Base-by-base conservation (phyloP, 1,284 basidiomycete genomes). In the Bjerkandera adusta region DNA sequence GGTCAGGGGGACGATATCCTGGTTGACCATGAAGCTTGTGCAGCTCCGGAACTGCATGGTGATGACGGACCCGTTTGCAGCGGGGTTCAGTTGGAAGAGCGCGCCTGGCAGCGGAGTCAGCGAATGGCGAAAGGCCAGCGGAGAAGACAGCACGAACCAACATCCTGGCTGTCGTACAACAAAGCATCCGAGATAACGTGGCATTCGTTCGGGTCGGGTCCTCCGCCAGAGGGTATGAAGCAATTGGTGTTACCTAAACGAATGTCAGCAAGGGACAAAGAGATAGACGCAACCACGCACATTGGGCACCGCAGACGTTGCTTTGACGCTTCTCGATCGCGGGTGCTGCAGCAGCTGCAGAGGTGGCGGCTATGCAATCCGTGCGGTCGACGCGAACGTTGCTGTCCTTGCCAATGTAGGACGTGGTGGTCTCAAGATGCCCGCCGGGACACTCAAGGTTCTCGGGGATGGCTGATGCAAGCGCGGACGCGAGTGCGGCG, bases 181-280 rank as follows among this genome's bases (percentile, higher is more conserved):
- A 77, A 52, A 2, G 75, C 73, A 50, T 75, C 71, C 2, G 73
- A 68, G 43, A 77, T 76, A 48, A 76, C 62, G 55, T 66, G 57
- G 52, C 73, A 76, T 36, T 77, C 72, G 47, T 70, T 70, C 4
- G 70, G 67, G 57, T 71, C 62, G 6, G 73, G 75, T 34, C 72
- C 74, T 53, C 71, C 71, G 4, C 71, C 71, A 20, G 69, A 47
- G 2, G 71, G 70, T 5, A 55, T 54, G 61, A 71, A 75, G 58
- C 71, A 75, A 60, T 67, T 68, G 4, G 69, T 73, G 46, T 53
- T 55, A 49, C 72, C 71, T 74, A 48, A 5, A 5, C n/a, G 13
- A 47, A 35, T 43, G 5, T 34, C 6, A 35, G 21, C 5, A 10
- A 38, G 21, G 11, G 22, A 16, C 5, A n/a, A 15, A 15, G 16